These are phyloP conservation scores for Phaeosphaeriaceae sp. DNA, from an alignment of 2,329 filamentous ascomycete genomes.

Conservation along the genomic window DNA sequence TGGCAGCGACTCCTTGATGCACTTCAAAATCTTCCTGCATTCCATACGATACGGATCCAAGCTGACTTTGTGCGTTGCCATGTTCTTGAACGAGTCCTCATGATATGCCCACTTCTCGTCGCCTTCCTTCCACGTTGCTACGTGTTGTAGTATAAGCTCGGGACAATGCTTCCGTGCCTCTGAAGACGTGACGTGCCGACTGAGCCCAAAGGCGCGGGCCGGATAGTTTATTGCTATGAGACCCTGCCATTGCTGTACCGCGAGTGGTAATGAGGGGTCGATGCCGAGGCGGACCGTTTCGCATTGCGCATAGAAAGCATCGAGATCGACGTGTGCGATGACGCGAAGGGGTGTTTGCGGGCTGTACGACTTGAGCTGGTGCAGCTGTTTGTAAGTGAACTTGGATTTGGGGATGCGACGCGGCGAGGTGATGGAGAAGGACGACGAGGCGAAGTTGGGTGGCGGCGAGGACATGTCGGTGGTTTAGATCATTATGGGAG, in stretches of 20 bases:
- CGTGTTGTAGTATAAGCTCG: constrained; percentile 84
- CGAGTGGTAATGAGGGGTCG: constrained; percentile 78
- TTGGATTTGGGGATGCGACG: constrained; percentile 62
- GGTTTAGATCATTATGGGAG: constrained; percentile 17
- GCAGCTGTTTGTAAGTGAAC: constrained; percentile 85
- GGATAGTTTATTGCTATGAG: constrained; percentile 97
- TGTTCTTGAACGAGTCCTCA: constrained; percentile 78
- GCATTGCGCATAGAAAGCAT: constrained; percentile 95
- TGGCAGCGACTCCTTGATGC: constrained; percentile 78
- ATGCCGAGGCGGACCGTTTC: constrained; percentile 87
- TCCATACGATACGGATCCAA: constrained; percentile 89
- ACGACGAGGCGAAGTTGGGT: constrained; percentile 56
- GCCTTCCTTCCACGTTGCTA: constrained; percentile 92
- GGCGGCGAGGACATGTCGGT: constrained; percentile 56
- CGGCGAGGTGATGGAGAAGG: constrained; percentile 47
- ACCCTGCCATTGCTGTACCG: constrained; percentile 94
- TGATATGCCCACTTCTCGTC: constrained; percentile 92
- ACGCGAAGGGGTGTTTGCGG: constrained; percentile 81
- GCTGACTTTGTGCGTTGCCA: constrained; percentile 90
- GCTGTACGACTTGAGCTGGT: constrained; percentile 74
- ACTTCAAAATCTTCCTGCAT: constrained; percentile 79
- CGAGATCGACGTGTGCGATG: constrained; percentile 90
- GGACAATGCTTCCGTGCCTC: constrained; percentile 91
- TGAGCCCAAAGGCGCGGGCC: constrained; percentile 80
- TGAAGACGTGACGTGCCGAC: constrained; percentile 75